Evolutionary conservation across 2,329 filamentous ascomycete species (phyloP).

Genomic region (Talaromyces sp.): DNA sequence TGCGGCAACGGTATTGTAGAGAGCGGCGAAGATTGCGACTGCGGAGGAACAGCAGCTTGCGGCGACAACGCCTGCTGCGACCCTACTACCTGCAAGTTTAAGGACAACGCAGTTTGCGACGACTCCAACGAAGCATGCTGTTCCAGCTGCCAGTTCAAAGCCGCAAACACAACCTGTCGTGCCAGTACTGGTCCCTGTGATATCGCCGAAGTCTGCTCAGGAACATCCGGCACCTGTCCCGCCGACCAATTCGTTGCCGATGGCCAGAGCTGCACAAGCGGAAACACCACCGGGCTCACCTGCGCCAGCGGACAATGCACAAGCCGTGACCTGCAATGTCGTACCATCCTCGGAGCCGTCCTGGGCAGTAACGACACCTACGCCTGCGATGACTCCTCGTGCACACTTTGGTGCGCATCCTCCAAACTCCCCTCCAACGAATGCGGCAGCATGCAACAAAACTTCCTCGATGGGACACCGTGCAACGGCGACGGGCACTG

Average conservation of each 20-base stretch:
- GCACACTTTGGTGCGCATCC: conserved; percentile 71
- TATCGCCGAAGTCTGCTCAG: conserved; percentile 77
- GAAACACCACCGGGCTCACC: conserved; percentile 56
- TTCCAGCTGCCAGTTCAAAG: conserved; percentile 41
- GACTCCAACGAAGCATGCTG: conserved; percentile 50
- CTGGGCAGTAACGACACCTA: conserved; percentile 72
- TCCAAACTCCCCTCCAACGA: conserved; percentile 62
- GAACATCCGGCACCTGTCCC: conserved; percentile 69
- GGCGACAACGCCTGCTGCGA: conserved; percentile 78
- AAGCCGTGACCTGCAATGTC: conserved; percentile 83
- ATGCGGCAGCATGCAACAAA: conserved; percentile 78
- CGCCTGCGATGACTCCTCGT: conserved; percentile 71
- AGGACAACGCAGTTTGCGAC: conserved; percentile 68
- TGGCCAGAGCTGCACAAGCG: conserved; percentile 61
- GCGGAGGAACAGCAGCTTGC: conserved; percentile 72
- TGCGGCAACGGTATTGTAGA: conserved; percentile 98
- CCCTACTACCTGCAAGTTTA: conserved; percentile 81
- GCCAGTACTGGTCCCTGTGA: conserved; percentile 77
- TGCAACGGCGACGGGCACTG: conserved; percentile 80
- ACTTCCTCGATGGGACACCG: conserved; percentile 86
- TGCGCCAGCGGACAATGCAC: conserved; percentile 96
- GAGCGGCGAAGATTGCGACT: conserved; percentile 90
- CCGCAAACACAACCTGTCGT: conserved; percentile 72
- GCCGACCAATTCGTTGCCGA: conserved; percentile 66
- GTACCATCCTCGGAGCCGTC: conserved; percentile 72